Base-by-base conservation (phyloP, 345 rosid species). In the Dipteronia dyeriana region DNA sequence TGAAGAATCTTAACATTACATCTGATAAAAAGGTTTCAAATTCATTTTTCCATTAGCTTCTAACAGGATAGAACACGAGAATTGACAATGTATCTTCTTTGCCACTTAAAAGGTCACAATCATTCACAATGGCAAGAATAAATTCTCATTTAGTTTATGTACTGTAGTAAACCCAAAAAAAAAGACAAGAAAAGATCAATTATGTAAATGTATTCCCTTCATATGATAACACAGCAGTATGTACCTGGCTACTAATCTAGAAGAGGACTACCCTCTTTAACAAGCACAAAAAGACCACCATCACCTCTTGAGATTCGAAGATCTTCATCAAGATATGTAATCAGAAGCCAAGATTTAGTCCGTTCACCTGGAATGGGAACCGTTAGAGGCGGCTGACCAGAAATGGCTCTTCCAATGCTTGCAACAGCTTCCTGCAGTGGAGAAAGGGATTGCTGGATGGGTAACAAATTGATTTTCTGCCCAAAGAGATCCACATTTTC, bases 211-310 rank as follows among this genome's bases (percentile, higher is more conserved):
- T 60, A 22, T 60, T 12, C 71, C 45, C 19, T 7, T 68, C 71
- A 60, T 68, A 22, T 41, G 75, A 64, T 63, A 59, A 80, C 49
- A 39, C 26, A n/a, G 43, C 68, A 60, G 34, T 66, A 62, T 59
- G 53, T 68, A 75, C 78, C 84, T 67, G 68, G 80, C 76, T 82
- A 84, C 85, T 79, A 85, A 53, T 84, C 82, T 67, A 96, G 90
- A 79, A 95, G 94, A 86, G 98, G 88, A 80, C 97, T 90, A 49
- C 98, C 98, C 85, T 90, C 92, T 79, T 87, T 92, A 17, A 79
- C 97, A 71, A 95, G 99, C 81, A 95, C 91, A 70, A 95, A 95
- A 54, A 95, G 93, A 62, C 99, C 99, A 38, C 99, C 98, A 11
- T 95, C 99, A 14, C 99, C 99, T 79, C 97, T 91, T 25, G 98